Conservation (phyloP, 805 yeast species). For the Starmerella floricola region DNA sequence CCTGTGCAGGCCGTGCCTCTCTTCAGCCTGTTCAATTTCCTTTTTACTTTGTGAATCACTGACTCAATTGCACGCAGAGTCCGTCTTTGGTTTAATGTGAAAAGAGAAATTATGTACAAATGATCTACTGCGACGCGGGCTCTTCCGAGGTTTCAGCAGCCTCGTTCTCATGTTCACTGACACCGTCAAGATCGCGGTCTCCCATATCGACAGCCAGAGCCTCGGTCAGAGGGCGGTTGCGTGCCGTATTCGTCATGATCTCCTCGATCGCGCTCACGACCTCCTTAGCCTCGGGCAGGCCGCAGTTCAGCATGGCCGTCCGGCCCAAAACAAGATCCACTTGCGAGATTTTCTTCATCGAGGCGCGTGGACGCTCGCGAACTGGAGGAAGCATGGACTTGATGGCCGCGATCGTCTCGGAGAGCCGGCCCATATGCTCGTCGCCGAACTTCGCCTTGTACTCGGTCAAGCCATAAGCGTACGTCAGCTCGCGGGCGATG, state of each 20-base stretch:
- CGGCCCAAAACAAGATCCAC: slow-evolving; percentile 9
- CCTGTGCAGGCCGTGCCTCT: too few relatives aligned
- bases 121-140: not conserved
- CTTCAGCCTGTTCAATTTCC: too few relatives aligned
- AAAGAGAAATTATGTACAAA: not conserved
- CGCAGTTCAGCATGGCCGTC: slow-evolving; percentile 7
- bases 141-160: not conserved
- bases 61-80: too few relatives aligned
- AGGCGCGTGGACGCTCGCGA: slow-evolving; percentile 2
- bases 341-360: not conserved
- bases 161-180: not conserved
- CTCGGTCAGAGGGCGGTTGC: slow-evolving; percentile 7
- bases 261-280: not conserved
- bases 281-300: slow-evolving; percentile 3
- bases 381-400: not conserved
- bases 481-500: slow-evolving; percentile 13
- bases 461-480: slow-evolving; percentile 16
- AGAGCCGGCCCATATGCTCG: slow-evolving; percentile 1
- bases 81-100: not conserved
- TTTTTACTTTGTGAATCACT: too few relatives aligned
- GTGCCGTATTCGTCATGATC: slow-evolving; percentile 2
- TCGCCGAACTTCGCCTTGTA: slow-evolving; percentile 14
- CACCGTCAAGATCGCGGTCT: slow-evolving; percentile 1
- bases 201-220: slow-evolving; percentile 7
- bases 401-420: slow-evolving; percentile 1